Conservation (phyloP, 441 rosid genomes). For the Geranium incanum region DNA sequence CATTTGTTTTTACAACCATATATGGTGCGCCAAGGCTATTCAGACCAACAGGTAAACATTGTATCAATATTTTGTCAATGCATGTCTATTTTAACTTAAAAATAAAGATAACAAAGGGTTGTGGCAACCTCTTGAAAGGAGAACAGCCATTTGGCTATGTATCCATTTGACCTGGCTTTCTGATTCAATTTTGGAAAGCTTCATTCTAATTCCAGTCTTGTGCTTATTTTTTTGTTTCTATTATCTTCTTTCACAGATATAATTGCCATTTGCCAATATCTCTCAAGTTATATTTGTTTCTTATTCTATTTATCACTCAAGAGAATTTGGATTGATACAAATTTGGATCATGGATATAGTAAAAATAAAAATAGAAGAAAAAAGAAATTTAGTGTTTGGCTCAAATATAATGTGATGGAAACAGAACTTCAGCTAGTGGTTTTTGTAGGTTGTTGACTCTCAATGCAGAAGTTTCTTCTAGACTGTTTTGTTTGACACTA, state of each 20-base stretch:
- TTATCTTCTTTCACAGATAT: background rate
- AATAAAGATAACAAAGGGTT: background rate
- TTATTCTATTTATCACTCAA: background rate
- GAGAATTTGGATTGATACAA: background rate
- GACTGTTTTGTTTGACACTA: background rate
- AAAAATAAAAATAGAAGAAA: no score
- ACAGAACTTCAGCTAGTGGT: slow-evolving; percentile 8
- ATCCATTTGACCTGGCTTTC: background rate
- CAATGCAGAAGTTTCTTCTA: background rate
- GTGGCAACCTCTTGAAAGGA: background rate
- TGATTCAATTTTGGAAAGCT: background rate
- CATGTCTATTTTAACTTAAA: background rate
- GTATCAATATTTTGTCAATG: background rate
- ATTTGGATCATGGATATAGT: background rate
- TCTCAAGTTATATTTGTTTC: no score
- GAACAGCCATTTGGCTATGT: background rate
- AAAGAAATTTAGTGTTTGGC: background rate
- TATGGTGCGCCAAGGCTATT: slow-evolving; percentile 90
- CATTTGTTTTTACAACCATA: slow-evolving; percentile 84
- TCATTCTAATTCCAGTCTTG: background rate
- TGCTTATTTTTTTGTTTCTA: background rate
- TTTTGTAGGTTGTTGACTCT: background rate
- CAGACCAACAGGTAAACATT: slow-evolving; percentile 78
- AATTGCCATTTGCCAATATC: background rate
- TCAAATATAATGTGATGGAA: background rate